Conservation (phyloP, 2,329 filamentous ascomycete species). For the Aspergillus pseudonomiae region DNA sequence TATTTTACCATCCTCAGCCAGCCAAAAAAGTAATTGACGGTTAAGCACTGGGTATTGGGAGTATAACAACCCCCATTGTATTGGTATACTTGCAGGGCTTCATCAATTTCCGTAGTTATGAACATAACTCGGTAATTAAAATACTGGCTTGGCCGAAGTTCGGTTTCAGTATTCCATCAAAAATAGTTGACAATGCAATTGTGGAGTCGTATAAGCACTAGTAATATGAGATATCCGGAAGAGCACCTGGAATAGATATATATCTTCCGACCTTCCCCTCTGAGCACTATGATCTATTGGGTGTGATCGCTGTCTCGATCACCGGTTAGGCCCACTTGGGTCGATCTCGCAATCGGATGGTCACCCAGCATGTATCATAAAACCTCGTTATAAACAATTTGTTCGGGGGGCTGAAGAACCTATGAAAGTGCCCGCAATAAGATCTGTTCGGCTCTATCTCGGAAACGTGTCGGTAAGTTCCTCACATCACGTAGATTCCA, state of each 20-base stretch:
- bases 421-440: background rate
- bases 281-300: background rate
- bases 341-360: background rate
- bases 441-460: fast-evolving
- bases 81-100: background rate
- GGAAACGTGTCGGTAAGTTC: no score
- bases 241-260: background rate
- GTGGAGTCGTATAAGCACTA: background rate
- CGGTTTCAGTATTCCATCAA: background rate
- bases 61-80: background rate
- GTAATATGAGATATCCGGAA: background rate
- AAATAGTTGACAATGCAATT: background rate
- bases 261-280: background rate
- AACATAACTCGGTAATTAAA: background rate
- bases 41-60: background rate
- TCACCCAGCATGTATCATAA: background rate
- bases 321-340: background rate
- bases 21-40: background rate
- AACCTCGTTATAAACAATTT: background rate
- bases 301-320: background rate
- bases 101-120: background rate
- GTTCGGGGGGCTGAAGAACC: background rate
- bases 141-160: background rate
- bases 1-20: background rate
- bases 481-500: background rate